Evolutionary conservation across 2,329 filamentous ascomycete species (phyloP), one percentile per base, ranked within the genome.

Genomic region (Aspergillus sclerotialis): DNA sequence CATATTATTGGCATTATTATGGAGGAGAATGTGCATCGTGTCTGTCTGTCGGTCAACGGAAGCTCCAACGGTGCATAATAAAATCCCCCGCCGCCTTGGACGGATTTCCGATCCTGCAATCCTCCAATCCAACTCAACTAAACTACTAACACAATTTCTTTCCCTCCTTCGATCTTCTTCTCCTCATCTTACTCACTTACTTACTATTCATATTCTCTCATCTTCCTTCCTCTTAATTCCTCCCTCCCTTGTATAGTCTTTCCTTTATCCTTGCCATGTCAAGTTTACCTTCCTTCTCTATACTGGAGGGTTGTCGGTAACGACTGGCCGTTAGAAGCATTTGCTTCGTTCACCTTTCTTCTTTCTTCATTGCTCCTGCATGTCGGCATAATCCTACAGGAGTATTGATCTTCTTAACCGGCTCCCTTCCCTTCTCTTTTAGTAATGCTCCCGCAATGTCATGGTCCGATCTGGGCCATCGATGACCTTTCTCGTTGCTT

Each of bases 401-500:
- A 18, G 37, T 38, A 12, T 40, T 19, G 33, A 31, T 23, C 10
- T 10, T 23, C 19, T 23, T 23, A 10, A 23, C 19, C 19, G 24
- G 15, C 36, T 26, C 15, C 21, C 18, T 12, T 11, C 9, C n/a
- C 32, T 32, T 35, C 26, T 19, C 25, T 8, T 36, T 28, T 7
- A 4, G 50, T 33, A 37, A 77, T 76, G 75, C 69, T 75, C 44
- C 70, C 67, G 46, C 66, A 66, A 47, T 81, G 78, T 59, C 63
- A 65, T 53, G 68, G 68, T 53, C 72, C 74, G 23, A 54, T 76
- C 44, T 82, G 78, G 78, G 64, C 66, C 45, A 56, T 64, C 41
- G 78, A 82, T 57, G 78, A 82, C 59, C 70, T 82, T 50, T 75
- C 75, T 28, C 52, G 47, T 37, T 82, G 78, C 54, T 79, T 82